Evolutionary conservation across 176 grass and related monocot genomes (phyloP).

Genomic region (Lolium perenne): DNA sequence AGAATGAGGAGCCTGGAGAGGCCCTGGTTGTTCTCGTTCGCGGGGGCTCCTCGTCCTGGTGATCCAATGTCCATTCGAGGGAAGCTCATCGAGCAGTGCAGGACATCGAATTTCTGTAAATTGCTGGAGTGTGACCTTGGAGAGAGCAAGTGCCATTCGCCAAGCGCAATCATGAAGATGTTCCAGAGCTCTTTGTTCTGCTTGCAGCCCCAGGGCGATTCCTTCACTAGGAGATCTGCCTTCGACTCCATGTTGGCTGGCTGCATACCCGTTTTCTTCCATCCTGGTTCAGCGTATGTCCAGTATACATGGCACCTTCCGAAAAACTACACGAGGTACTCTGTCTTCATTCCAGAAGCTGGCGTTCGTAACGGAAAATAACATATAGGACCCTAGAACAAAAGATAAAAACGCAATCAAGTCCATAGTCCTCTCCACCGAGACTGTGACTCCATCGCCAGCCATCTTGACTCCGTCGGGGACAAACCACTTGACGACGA

Average conservation of each 20-base stretch:
- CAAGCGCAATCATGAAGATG: slow-evolving; percentile 93
- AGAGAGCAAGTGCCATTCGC: slow-evolving; percentile 96
- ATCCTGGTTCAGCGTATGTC: slow-evolving; percentile 90
- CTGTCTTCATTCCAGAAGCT: slow-evolving; percentile 91
- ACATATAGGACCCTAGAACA: too few species aligned
- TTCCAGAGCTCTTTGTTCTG: slow-evolving; percentile 96
- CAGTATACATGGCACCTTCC: slow-evolving; percentile 98
- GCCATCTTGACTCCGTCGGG: too few species aligned
- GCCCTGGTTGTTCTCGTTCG: slow-evolving; percentile 89
- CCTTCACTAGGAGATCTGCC: slow-evolving; percentile 90
- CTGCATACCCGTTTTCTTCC: slow-evolving; percentile 97
- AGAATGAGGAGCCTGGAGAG: slow-evolving; percentile 87
- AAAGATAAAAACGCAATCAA: too few species aligned
- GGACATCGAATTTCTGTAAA: slow-evolving; percentile 68
- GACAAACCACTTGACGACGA: too few species aligned
- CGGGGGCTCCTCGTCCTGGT: slow-evolving; percentile 87
- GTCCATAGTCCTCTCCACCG: too few species aligned
- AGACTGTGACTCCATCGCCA: too few species aligned
- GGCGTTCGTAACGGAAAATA: slow-evolving; percentile 60
- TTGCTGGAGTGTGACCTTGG: slow-evolving; percentile 93
- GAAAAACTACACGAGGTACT: slow-evolving; percentile 89
- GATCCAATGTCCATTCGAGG: slow-evolving; percentile 87
- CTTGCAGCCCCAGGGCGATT: slow-evolving; percentile 95
- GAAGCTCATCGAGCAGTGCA: slow-evolving; percentile 89
- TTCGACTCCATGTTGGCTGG: slow-evolving; percentile 97